Evolutionary conservation across 164 flowering plant species (phyloP).

Genomic region (Tetrastigma voinierianum): DNA sequence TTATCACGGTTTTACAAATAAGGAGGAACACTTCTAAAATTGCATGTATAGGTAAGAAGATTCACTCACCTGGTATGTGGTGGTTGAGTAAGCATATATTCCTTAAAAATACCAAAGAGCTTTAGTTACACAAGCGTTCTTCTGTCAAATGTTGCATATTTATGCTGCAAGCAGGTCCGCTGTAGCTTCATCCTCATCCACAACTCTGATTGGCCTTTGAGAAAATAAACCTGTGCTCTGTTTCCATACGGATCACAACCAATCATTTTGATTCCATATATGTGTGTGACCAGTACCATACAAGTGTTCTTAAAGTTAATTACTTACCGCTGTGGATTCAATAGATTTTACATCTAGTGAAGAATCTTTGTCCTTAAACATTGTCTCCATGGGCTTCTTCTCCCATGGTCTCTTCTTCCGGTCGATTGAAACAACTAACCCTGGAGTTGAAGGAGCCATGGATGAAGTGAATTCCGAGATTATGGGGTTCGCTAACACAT

Average conservation of each 20-base stretch:
- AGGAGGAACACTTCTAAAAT: too few species aligned
- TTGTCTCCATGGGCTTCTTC: slow-evolving; percentile 68
- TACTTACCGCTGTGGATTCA: slow-evolving; percentile 76
- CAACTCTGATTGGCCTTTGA: slow-evolving; percentile 86
- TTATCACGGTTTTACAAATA: too few species aligned
- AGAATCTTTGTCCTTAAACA: slow-evolving; percentile 49
- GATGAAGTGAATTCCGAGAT: slow-evolving; percentile 4
- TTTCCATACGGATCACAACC: not conserved
- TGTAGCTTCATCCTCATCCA: slow-evolving; percentile 63
- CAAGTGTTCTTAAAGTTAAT: not conserved
- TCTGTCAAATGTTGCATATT: slow-evolving; percentile 86
- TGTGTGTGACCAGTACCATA: too few species aligned
- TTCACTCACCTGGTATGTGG: slow-evolving; percentile 86
- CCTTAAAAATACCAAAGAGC: slow-evolving; percentile 99
- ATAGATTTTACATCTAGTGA: slow-evolving; percentile 58
- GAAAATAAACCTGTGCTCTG: slow-evolving; percentile 66
- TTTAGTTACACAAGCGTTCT: slow-evolving; percentile 95
- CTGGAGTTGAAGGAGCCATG: slow-evolving; percentile 84
- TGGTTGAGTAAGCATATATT: slow-evolving; percentile 94
- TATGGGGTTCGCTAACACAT: too few species aligned
- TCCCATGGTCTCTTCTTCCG: slow-evolving; percentile 78
- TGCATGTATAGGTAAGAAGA: not conserved
- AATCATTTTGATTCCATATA: too few species aligned
- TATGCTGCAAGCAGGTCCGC: slow-evolving; percentile 96
- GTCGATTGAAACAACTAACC: slow-evolving; percentile 60